phyloP scores from a whole-genome alignment of 306 rosid species.

The Geum urbanum region DNA sequence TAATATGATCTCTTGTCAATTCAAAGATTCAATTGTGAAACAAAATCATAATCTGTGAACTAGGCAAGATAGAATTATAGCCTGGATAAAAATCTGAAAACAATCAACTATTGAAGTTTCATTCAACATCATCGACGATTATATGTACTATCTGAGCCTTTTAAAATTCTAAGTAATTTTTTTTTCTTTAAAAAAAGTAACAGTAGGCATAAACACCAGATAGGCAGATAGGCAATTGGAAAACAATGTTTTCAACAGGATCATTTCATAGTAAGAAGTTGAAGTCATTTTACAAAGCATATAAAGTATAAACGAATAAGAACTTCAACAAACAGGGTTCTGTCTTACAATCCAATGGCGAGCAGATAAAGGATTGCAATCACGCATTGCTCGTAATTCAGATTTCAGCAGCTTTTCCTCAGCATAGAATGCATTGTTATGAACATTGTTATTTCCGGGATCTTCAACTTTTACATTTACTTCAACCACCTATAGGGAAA shows the following conservation, averaged over 20 bases:
- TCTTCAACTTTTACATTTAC: constrained; percentile 69
- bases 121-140: neutral
- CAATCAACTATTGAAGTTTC: neutral
- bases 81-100: neutral
- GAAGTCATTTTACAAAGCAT: neutral
- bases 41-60: neutral
- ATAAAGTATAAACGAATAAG: neutral
- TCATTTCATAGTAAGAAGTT: neutral
- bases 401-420: constrained; percentile 67
- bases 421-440: constrained; percentile 75
- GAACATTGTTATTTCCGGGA: constrained; percentile 69
- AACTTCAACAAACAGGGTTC: neutral
- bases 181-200: neutral
- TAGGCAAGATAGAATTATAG: neutral
- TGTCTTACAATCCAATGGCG: constrained; percentile 78
- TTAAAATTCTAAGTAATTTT: neutral
- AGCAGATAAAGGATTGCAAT: constrained; percentile 67
- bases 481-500: constrained; percentile 53
- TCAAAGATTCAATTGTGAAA: neutral
- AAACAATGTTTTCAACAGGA: neutral
- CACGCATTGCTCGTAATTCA: constrained; percentile 72
- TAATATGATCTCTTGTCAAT: neutral
- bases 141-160: neutral
- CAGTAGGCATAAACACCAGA: neutral
- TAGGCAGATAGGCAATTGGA: no score